phyloP scores from a whole-genome alignment of 768 basidiomycete species.

The Tylopilus vinaceipallidus region DNA sequence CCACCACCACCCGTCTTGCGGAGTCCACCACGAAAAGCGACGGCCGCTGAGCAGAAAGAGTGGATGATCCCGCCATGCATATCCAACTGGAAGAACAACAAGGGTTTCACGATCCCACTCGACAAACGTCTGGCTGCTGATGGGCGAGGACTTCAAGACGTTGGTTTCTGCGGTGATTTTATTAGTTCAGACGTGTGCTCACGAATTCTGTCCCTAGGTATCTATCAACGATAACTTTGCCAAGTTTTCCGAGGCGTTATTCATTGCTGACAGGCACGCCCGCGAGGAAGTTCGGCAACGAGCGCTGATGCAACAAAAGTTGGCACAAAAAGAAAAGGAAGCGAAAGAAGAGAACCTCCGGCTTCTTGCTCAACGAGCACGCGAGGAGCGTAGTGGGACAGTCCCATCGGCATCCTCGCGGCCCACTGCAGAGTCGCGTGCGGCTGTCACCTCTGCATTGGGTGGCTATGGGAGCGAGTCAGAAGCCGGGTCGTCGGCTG shows the following conservation, averaged over 20 bases:
- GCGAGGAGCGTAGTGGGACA: constrained; percentile 89
- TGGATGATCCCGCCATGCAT: constrained; percentile 99
- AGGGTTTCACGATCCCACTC: constrained; percentile 98
- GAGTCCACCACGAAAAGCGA: constrained; percentile 94
- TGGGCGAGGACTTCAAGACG: constrained; percentile 97
- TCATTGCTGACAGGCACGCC: constrained; percentile 94
- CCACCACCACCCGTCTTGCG: constrained; percentile 95
- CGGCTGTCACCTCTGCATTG: constrained; percentile 71
- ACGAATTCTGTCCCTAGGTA: constrained; percentile 48
- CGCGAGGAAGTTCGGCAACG: constrained; percentile 98
- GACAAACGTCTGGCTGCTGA: constrained; percentile 98
- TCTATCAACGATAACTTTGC: constrained; percentile 99
- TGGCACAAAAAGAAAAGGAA: constrained; percentile 95
- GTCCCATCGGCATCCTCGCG: constrained; percentile 54
- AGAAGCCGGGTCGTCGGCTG: constrained; percentile 43
- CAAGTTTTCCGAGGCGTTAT: constrained; percentile 95
- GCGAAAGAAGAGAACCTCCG: constrained; percentile 97
- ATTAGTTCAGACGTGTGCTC: background rate
- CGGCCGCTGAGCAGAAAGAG: constrained; percentile 97
- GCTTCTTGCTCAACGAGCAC: constrained; percentile 89
- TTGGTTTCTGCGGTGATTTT: constrained; percentile 39
- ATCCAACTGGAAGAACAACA: constrained; percentile 99
- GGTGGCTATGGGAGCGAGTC: constrained; percentile 88
- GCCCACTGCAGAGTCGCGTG: constrained; percentile 63
- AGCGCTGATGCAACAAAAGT: constrained; percentile 95